phyloP scores from a whole-genome alignment of 2,329 filamentous ascomycete species.

The Aspergillus latus region DNA sequence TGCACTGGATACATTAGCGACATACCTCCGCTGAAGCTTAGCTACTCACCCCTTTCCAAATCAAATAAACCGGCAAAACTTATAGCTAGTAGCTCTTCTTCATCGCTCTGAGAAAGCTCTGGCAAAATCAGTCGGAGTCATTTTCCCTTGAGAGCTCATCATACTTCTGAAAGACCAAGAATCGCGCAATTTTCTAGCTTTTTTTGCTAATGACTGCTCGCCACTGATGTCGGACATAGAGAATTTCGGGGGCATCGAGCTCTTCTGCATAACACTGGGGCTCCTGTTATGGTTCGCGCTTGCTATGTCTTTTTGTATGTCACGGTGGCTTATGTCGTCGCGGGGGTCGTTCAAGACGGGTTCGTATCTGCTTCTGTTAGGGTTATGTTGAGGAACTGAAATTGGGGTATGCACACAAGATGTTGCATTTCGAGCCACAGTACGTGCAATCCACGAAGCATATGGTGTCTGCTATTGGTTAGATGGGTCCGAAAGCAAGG shows the following conservation, averaged over 20 bases:
- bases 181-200: slow-evolving; percentile 27
- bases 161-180: slow-evolving; percentile 31
- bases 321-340: slow-evolving; percentile 21
- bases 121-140: not conserved
- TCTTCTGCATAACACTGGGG: slow-evolving; percentile 23
- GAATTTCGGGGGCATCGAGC: slow-evolving; percentile 17
- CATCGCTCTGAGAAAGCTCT: slow-evolving; percentile 30
- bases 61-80: slow-evolving; percentile 32
- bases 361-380: slow-evolving; percentile 19
- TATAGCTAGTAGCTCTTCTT: slow-evolving; percentile 32
- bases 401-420: slow-evolving; percentile 19
- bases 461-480: slow-evolving; percentile 16
- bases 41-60: slow-evolving; percentile 26
- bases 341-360: slow-evolving; percentile 25
- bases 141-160: not conserved
- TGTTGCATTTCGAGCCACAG: slow-evolving; percentile 25
- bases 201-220: slow-evolving; percentile 25
- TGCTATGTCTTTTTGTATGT: slow-evolving; percentile 19
- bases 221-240: slow-evolving; percentile 8
- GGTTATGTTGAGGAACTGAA: not conserved
- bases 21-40: not conserved
- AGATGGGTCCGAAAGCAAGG: not conserved
- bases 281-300: slow-evolving; percentile 19
- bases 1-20: slow-evolving; percentile 25
- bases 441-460: slow-evolving; percentile 22